Evolutionary conservation across 192 early-diverging fungal genomes (phyloP).

Genomic region (Coemansia guatemalensis): DNA sequence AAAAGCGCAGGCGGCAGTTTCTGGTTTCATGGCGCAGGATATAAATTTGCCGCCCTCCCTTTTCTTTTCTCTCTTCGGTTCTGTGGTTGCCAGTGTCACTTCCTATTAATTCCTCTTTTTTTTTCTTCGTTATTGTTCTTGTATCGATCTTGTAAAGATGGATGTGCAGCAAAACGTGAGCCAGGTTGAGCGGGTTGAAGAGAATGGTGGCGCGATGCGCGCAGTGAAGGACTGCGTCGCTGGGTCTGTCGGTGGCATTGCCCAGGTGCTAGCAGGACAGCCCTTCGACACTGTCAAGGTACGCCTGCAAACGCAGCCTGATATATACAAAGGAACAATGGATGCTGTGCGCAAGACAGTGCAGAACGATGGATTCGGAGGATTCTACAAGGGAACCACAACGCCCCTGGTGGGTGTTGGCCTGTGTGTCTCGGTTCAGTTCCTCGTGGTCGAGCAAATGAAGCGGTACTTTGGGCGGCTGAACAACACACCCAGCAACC

Average conservation of each 20-base stretch:
- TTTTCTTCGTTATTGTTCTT: conserved; percentile 1
- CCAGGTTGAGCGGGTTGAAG: neutral
- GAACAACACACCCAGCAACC: conserved; percentile 56
- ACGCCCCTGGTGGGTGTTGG: conserved; percentile 94
- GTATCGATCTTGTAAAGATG: neutral
- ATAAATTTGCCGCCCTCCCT: neutral
- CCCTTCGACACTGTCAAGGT: conserved; percentile 84
- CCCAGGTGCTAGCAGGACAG: conserved; percentile 78
- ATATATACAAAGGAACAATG: conserved; percentile 75
- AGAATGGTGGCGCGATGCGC: conserved; percentile 48
- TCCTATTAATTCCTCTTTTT: neutral
- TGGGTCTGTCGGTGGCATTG: conserved; percentile 73
- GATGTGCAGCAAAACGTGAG: neutral
- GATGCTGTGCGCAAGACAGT: conserved; percentile 88
- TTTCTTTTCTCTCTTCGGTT: neutral
- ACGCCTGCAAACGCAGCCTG: conserved; percentile 91
- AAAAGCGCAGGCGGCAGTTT: neutral
- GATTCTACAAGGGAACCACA: conserved; percentile 93
- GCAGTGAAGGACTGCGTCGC: conserved; percentile 75
- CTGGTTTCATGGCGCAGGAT: neutral
- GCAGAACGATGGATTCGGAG: conserved; percentile 74
- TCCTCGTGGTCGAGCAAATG: conserved; percentile 81
- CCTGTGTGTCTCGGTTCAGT: conserved; percentile 97
- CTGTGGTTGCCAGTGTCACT: neutral
- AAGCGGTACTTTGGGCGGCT: conserved; percentile 73